Percentiles rank a stretch among this genome's conserved stretches.
Conservation (phyloP, 805 yeast species). For the Saccharomycopsis synnaedendra region DNA sequence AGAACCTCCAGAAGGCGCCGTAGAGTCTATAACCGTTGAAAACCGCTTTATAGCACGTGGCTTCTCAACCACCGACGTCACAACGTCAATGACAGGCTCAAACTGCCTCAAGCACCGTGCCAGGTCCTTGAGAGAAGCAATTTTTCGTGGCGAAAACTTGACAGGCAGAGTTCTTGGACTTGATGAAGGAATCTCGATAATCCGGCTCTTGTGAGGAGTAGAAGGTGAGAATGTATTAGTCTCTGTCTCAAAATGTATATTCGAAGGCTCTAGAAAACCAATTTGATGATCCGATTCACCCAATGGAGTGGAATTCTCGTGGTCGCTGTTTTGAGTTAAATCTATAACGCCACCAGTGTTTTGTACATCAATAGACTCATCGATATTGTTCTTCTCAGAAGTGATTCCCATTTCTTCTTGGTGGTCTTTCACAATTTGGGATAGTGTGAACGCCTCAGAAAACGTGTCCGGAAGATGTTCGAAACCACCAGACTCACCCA, state of each 20-base stretch:
- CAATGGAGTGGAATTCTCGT: background rate
- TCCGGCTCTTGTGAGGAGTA: background rate
- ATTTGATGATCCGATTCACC: background rate
- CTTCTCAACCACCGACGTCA: too few species aligned
- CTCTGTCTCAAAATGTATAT: background rate
- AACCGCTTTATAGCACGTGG: too few species aligned
- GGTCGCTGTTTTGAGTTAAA: background rate
- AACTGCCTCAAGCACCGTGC: too few species aligned
- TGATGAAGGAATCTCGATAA: conserved; percentile 12
- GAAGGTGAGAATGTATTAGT: background rate
- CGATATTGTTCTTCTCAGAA: too few species aligned
- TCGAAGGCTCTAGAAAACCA: background rate
- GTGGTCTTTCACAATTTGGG: background rate
- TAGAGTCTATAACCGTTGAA: too few species aligned
- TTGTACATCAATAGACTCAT: conserved; percentile 2
- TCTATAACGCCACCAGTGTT: conserved; percentile 2
- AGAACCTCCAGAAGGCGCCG: too few species aligned
- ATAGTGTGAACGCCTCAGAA: background rate
- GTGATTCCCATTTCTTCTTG: background rate
- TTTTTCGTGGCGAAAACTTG: background rate
- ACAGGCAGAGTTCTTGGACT: conserved; percentile 15
- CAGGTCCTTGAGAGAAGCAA: too few species aligned
- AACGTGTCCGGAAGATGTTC: too few species aligned
- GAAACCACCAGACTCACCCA: too few species aligned
- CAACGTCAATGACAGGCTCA: too few species aligned